These are phyloP conservation scores for Ceratocystis harringtonii DNA, from an alignment of 2,329 filamentous ascomycete species.

Conservation along the genomic window DNA sequence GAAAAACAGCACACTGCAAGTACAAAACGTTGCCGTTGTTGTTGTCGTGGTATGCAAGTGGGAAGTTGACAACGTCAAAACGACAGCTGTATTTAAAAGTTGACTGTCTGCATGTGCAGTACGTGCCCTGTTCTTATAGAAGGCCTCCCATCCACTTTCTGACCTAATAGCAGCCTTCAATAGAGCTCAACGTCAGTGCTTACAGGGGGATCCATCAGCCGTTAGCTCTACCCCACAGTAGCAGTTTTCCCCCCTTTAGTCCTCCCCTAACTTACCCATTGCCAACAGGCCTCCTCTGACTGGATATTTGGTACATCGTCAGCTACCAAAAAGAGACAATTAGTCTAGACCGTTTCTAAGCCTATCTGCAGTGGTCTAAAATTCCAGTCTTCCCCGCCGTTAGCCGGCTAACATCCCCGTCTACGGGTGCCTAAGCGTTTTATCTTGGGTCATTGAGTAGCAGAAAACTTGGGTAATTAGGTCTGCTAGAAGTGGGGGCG, in stretches of 20 bases:
- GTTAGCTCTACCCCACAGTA: not conserved
- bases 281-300: not conserved
- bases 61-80: constrained; percentile 1
- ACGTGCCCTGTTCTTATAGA: not conserved
- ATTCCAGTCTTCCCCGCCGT: not conserved
- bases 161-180: not conserved
- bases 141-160: not conserved
- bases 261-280: not conserved
- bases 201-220: not conserved
- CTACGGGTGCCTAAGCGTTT: not conserved
- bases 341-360: not conserved
- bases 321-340: not conserved
- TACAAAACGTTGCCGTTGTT: not conserved
- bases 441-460: not conserved
- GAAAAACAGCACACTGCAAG: not conserved
- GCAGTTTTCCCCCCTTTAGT: not conserved
- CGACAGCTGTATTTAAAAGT: not conserved
- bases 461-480: not conserved
- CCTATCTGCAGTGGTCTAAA: not conserved
- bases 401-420: constrained; percentile 7
- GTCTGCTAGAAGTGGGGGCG: not conserved
- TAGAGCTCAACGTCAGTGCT: not conserved
- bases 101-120: not conserved
- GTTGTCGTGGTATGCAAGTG: not conserved
- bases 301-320: not conserved